Evolutionary conservation across 345 rosid species (phyloP), one percentile per base, ranked within the genome.

Genomic region (Citrus medica): DNA sequence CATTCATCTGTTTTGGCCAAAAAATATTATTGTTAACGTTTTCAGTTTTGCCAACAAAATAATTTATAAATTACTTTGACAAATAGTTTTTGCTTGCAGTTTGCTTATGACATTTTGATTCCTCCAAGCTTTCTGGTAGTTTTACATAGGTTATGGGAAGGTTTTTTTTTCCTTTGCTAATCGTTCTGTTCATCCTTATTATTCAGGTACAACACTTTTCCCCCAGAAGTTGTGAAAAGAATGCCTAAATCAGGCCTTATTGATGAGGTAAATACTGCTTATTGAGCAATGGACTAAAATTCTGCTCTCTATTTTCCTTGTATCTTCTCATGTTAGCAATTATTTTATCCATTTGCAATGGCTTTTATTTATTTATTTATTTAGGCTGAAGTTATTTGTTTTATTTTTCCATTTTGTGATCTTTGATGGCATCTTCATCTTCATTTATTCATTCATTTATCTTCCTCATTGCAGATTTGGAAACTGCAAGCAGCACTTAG

Each of bases 231-330:
- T 22, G 98, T 93, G 73, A 95, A 86, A 93, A 91, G 87, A 83
- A 85, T 89, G 90, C 93, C 97, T 6, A 93, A 92, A 85, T 73
- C 92, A 63, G 93, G 87, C 79, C 96, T 95, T 51, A 92, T 89
- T 68, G 89, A 92, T 73, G 95, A 92, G 97, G 98, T 95, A 88
- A 79, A 60, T 61, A 60, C 21, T 16, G 25, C 42, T 6, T 64
- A 63, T 42, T 78, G 58, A 12, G 13, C 2, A 14, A 37, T 3
- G 37, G 37, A 35, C 37, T 35, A 6, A 67, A 24, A 25, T 33
- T 59, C 42, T 32, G 48, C 78, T 79, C 56, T 80, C 19, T 63
- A 2, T n/a, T 22, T 22, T 71, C 59, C 5, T 6, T 19, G 25
- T 71, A 21, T 67, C 8, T 65, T 27, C 64, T 5, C 38, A 7